Evolutionary conservation across 75 land plant species (phyloP), one percentile per base, ranked within the genome.

Genomic region (Sequoiadendron giganteum): DNA sequence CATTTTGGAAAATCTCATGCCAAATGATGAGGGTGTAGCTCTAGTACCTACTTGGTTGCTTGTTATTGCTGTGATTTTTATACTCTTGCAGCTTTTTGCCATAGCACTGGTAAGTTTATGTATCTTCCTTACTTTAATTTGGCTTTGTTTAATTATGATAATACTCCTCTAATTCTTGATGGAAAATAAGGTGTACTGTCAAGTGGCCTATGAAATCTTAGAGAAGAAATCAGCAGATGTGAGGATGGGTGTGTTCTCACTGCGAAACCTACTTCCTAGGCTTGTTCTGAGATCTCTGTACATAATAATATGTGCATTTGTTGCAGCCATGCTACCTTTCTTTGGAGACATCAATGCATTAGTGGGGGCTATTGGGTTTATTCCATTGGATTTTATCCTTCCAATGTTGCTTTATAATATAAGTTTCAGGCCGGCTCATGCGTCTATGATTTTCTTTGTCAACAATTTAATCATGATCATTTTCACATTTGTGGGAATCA

Each of bases 321-420:
- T 98, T 32, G 95, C 98, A 43, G 97, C 99, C 13, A 95, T 97
- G 94, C 86, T 98, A 16, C 99, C 99, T 5, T 98, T 98, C 92
- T 98, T 98, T 89, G 98, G 99, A 28, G 99, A 98, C 90, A 93
- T 98, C 10, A 96, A 88, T 85, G 96, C 91, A 21, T 91, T 95
- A 5, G 91, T 97, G 0, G 99, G 99, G 25, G 98, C 99, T 21
- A 85, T 98, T 75, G 97, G 99, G 16, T 98, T 96, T 87, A 91
- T 95, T 77, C 99, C 99, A 8, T 90, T 98, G 34, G 97, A 96
- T 88, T 96, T 95, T 89, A 85, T 98, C 72, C 93, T 98, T 38
- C 99, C 98, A 39, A 93, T 94, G 94, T 86, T 96, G 49, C 90
- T 98, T 38, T 98, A 98, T 87, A 94, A 93, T 89, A 91, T 93